Evolutionary conservation across 768 basidiomycete species (phyloP).

Genomic region (Paxillus involutus): DNA sequence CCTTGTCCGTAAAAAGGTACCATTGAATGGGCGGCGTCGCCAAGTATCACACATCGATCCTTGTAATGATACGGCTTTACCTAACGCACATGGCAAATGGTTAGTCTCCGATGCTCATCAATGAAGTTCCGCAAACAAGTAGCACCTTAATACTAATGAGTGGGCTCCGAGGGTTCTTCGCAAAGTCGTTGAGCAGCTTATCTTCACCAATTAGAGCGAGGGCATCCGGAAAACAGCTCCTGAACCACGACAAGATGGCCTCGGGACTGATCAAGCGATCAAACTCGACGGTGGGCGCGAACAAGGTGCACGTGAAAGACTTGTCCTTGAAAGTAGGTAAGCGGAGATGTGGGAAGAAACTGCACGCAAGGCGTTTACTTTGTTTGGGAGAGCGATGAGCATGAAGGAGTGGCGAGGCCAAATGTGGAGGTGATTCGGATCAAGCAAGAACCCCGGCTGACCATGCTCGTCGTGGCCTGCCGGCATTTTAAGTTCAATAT

Average conservation of each 20-base stretch:
- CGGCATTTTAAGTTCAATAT: conserved; percentile 95
- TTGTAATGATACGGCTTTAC: conserved; percentile 87
- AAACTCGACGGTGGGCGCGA: conserved; percentile 79
- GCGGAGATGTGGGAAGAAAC: conserved; percentile 25
- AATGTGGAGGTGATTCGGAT: conserved; percentile 96
- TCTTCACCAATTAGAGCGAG: conserved; percentile 81
- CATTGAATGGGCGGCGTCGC: conserved; percentile 97
- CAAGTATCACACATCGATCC: conserved; percentile 84
- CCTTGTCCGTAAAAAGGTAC: conserved; percentile 99
- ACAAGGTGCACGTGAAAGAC: conserved; percentile 96
- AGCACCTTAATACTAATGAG: conserved; percentile 91
- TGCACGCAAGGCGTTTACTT: conserved; percentile 51
- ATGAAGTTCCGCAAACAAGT: conserved; percentile 23
- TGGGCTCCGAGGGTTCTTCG: conserved; percentile 81
- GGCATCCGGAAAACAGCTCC: conserved; percentile 85
- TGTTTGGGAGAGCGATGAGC: conserved; percentile 98
- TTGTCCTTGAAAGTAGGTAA: conserved; percentile 65
- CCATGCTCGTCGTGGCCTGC: conserved; percentile 63
- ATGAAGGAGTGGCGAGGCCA: conserved; percentile 99
- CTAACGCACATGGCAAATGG: conserved; percentile 38
- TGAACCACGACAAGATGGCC: conserved; percentile 72
- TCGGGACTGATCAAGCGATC: conserved; percentile 63
- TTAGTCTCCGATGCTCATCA: conserved; percentile 18
- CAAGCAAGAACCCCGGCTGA: conserved; percentile 74
- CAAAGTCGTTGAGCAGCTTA: conserved; percentile 73